Evolutionary conservation across 1,139 yeast genomes (phyloP).

Genomic region (Debaryomycetaceae sp.): DNA sequence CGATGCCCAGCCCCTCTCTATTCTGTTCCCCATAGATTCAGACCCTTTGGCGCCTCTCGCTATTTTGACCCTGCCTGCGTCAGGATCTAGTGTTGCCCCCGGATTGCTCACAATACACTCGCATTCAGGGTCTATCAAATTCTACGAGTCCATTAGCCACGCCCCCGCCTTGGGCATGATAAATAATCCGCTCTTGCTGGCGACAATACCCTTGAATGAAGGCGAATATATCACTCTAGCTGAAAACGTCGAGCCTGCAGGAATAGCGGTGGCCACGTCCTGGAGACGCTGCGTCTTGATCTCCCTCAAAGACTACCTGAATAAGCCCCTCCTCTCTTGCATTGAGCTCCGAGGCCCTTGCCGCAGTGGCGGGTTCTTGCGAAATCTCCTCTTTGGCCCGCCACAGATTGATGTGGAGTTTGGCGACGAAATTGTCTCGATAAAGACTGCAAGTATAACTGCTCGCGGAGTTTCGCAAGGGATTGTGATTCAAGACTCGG

Average conservation of each 20-base stretch:
- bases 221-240: slow-evolving; percentile 50
- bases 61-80: slow-evolving; percentile 54
- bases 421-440: slow-evolving; percentile 45
- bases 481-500: slow-evolving; percentile 34
- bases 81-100: slow-evolving; percentile 49
- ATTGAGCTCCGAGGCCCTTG: slow-evolving; percentile 19
- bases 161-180: slow-evolving; percentile 60
- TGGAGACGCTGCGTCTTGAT: slow-evolving; percentile 56
- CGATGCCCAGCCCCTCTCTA: slow-evolving; percentile 48
- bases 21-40: slow-evolving; percentile 28
- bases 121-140: slow-evolving; percentile 42
- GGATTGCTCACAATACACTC: slow-evolving; percentile 57
- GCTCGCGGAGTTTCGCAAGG: slow-evolving; percentile 40
- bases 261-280: slow-evolving; percentile 62
- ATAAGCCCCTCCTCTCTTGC: slow-evolving; percentile 41
- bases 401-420: slow-evolving; percentile 13
- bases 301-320: slow-evolving; percentile 56
- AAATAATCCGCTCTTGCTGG: slow-evolving; percentile 28
- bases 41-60: slow-evolving; percentile 36
- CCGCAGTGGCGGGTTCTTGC: slow-evolving; percentile 11
- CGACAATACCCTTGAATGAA: slow-evolving; percentile 28
- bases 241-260: slow-evolving; percentile 64
- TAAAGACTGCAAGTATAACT: slow-evolving; percentile 43
- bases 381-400: slow-evolving; percentile 16
- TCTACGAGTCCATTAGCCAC: slow-evolving; percentile 58